Base-by-base conservation (phyloP, 1,284 basidiomycete genomes). In the Cystobasidium slooffiae region DNA sequence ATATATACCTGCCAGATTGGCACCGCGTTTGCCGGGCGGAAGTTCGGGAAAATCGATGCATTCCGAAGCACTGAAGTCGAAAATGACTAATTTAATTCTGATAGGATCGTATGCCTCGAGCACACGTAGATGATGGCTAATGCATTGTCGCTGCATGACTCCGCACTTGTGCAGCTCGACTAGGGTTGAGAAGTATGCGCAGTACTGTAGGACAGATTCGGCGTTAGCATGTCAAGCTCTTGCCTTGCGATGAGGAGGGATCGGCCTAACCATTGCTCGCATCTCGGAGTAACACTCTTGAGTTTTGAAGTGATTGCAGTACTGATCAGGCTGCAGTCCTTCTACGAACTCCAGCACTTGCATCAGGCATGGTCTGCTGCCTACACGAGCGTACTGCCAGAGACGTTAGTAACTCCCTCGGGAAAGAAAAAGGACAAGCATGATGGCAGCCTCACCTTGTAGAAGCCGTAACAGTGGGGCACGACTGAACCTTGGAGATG, bases 401-500 rank as follows among this genome's bases (percentile, higher is more conserved):
- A 31, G 31, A 22, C 18, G 14, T n/a, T n/a, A n/a, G n/a, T n/a
- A n/a, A n/a, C n/a, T n/a, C n/a, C n/a, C n/a, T n/a, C n/a, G n/a
- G n/a, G n/a, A n/a, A n/a, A n/a, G n/a, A n/a, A n/a, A n/a, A n/a
- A n/a, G n/a, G n/a, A n/a, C n/a, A n/a, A n/a, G n/a, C n/a, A n/a
- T n/a, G n/a, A n/a, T n/a, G n/a, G 16, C 24, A 8, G 18, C 59
- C 59, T 62, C 41, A 66, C 63, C 31, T 66, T 20, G 12, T 51
- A 66, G 24, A 66, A 66, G 47, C 63, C 63, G 37, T 66, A 37
- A 37, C 44, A 66, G 6, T 24, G 51, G 1, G 63, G 63, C 10
- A 66, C 63, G 14, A 66, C 3, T 20, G 63, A 66, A 20, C 63
- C 63, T 66, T 66, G 63, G 46, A n/a, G 10, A 14, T 51, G 16